Conservation (phyloP, 768 basidiomycete genomes). For the Leccinum longicurvipes region DNA sequence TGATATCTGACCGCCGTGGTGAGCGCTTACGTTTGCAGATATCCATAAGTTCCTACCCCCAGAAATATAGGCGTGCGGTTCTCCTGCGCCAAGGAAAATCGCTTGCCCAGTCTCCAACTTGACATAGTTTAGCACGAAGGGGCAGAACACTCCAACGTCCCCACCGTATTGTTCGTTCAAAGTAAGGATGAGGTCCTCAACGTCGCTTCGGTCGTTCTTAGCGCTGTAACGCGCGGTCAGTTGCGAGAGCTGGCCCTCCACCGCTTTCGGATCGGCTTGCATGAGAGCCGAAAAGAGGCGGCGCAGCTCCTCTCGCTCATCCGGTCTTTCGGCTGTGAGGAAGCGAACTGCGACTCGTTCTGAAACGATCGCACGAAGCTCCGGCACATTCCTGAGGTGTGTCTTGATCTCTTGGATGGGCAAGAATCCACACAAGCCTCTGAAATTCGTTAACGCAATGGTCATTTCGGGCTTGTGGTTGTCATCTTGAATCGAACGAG, state of each 20-base stretch:
- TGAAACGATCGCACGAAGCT: slow-evolving; percentile 73
- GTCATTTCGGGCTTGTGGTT: slow-evolving; percentile 99
- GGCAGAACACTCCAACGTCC: slow-evolving; percentile 92
- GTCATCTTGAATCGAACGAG: slow-evolving; percentile 51
- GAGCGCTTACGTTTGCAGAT: neutral
- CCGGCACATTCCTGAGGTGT: slow-evolving; percentile 66
- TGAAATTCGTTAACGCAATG: slow-evolving; percentile 89
- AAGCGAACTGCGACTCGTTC: slow-evolving; percentile 50
- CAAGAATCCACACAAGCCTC: slow-evolving; percentile 89
- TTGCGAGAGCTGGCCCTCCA: slow-evolving; percentile 51
- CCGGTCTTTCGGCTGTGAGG: slow-evolving; percentile 34
- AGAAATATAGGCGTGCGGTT: slow-evolving; percentile 93
- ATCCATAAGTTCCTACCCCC: slow-evolving; percentile 61
- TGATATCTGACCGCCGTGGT: slow-evolving; percentile 64
- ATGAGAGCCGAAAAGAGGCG: slow-evolving; percentile 81
- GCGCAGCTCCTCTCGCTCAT: slow-evolving; percentile 54
- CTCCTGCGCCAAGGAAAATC: slow-evolving; percentile 92
- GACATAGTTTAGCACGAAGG: slow-evolving; percentile 86
- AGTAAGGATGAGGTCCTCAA: slow-evolving; percentile 60
- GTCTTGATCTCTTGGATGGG: slow-evolving; percentile 71
- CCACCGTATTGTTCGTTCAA: slow-evolving; percentile 78
- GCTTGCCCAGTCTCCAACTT: slow-evolving; percentile 79
- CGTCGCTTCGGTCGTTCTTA: slow-evolving; percentile 41
- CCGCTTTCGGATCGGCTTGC: slow-evolving; percentile 57
- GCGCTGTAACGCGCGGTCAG: slow-evolving; percentile 64